Evolutionary conservation across 164 flowering plant genomes (phyloP), one percentile per base, ranked within the genome.

Genomic region (Aristolochia contorta): DNA sequence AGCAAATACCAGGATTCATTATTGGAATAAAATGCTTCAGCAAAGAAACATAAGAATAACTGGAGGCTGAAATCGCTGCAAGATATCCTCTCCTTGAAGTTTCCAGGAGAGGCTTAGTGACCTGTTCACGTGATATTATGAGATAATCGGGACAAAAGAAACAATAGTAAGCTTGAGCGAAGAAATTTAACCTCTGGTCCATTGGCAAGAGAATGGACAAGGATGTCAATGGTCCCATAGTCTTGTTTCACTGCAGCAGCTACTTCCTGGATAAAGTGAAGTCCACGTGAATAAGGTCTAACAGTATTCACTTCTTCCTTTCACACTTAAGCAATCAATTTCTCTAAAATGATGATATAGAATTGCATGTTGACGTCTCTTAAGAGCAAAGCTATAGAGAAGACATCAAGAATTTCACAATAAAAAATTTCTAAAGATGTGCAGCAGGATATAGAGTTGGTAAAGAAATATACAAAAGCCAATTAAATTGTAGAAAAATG

Each of bases 161-260:
- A 47, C 20, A 13, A 37, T 4, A 12, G 1, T 25, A 60, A n/a
- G 13, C 16, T 16, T 37, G 37, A n/a, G 54, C 19, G 57, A 22
- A 21, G 60, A 57, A n/a, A 54, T n/a, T 43, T 1, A 76, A 93
- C 97, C 89, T 90, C 99, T 52, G 97, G 99, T 16, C 99, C 96
- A 78, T 93, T 93, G 30, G 96, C 98, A 66, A 93, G 94, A 33
- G 98, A 93, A 61, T 93, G 98, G 64, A 93, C 98, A 65, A 93
- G 98, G 64, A 93, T 88, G 75, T 93, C 97, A 72, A 93, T 88
- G 81, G 81, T 87, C 55, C 98, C 98, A 78, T 83, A 93, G 75
- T 90, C 98, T 65, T 82, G 67, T 69, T 86, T 88, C 48, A 93
- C 97, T 51, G 77, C 74, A 74, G 84, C 91, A 55, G 86, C 96